phyloP scores from a whole-genome alignment of 257 asterid genomes.

The Nicotiana undulata region DNA sequence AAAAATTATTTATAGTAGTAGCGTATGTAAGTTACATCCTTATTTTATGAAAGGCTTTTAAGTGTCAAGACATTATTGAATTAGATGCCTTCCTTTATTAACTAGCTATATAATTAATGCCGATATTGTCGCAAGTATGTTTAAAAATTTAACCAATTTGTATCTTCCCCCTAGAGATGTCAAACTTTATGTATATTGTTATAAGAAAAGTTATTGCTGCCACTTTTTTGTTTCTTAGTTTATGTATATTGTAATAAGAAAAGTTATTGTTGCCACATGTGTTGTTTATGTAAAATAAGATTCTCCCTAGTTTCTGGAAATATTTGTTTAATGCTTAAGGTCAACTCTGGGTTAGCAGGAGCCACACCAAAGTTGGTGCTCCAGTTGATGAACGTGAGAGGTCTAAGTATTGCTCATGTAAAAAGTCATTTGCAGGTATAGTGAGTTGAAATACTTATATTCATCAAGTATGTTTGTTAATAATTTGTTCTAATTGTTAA shows the following conservation, averaged over 20 bases:
- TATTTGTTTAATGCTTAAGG: not conserved
- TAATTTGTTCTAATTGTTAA: not conserved
- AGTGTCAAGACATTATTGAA: not conserved
- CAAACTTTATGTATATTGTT: not conserved
- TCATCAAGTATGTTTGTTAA: not conserved
- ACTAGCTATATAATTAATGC: not conserved
- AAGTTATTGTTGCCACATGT: not conserved
- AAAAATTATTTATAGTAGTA: not conserved
- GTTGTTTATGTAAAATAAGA: not conserved
- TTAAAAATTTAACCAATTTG: not conserved
- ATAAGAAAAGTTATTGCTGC: too few relatives aligned
- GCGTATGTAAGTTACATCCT: not conserved
- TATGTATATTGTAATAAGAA: not conserved
- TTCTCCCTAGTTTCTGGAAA: not conserved
- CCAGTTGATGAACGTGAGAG: conserved; percentile 81
- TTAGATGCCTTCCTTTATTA: too few relatives aligned
- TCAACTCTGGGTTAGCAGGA: conserved; percentile 33
- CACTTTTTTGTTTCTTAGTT: too few relatives aligned
- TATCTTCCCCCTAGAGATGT: not conserved
- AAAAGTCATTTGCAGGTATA: conserved; percentile 92
- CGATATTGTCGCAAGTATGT: not conserved
- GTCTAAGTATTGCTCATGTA: conserved; percentile 87
- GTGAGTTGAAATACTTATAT: not conserved
- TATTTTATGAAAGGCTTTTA: not conserved
- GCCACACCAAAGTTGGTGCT: conserved; percentile 96